Base-by-base conservation (phyloP, 2,329 filamentous ascomycete genomes). In the Bipolaris bicolor region DNA sequence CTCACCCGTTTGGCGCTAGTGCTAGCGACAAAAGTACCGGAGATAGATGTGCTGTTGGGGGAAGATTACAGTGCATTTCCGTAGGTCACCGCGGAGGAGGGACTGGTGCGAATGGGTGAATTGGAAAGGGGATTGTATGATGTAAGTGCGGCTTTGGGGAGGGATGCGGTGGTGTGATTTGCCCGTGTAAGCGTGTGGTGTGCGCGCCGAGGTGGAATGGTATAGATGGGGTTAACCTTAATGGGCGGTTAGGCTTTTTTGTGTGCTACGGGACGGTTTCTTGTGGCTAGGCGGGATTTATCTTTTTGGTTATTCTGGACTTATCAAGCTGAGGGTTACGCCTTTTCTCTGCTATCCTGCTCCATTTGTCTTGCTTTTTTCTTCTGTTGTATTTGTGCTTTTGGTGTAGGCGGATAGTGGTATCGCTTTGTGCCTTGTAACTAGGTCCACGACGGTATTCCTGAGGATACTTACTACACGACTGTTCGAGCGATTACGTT, bases 61-160 rank as follows among this genome's bases (percentile, higher is more conserved):
- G 10, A 13, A 31, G 29, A 22, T 52, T 36, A 22, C 33, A 33
- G 49, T 59, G 57, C 62, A 61, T 66, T 65, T 66, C 64, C 64
- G 64, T 24, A 18, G 20, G n/a, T 52, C 26, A 58, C 64, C 62
- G 64, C 64, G 64, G 63, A 57, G 60, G 51, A 46, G 10, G 7
- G 7, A 1, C 10, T 3, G 13, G 2, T 55, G 52, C 55, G 58
- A 57, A 57, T 54, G 16, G 54, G 41, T 57, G 41, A 39, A 18
- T 18, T 33, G 16, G 47, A 26, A 29, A 43, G 20, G 9, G 3
- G 40, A 2, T 43, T 43, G 11, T 13, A 13, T 31, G 29, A 31
- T 31, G 29, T 31, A 31, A 31, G 29, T 31, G 29, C 29, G 10
- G 10, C 7, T 31, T 31, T 11, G 7, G 3, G 6, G 7, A 7